Evolutionary conservation across 2,329 filamentous ascomycete genomes (phyloP), one percentile per base, ranked within the genome.

Genomic region (Epichloe aotearoae): DNA sequence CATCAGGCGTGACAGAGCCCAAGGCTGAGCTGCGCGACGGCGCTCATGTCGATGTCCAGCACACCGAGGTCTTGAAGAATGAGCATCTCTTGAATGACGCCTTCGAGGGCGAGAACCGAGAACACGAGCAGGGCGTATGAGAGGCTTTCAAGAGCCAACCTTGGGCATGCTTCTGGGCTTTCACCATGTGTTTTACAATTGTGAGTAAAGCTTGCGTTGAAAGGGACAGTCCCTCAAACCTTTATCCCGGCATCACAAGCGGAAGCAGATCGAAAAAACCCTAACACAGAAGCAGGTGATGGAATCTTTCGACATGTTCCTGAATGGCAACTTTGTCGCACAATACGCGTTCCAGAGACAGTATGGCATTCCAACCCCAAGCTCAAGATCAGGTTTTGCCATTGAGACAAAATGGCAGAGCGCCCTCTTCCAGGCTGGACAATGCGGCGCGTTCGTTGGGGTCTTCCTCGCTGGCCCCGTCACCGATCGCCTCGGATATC

Each of bases 181-280:
- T 73, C 46, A 61, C 65, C 56, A 73, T 74, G 69, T 74, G 69
- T 45, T 74, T 70, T 57, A 74, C 72, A 4, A 74, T 74, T 59
- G 72, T 74, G 45, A 64, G 71, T 51, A 10, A 5, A 39, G 30
- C 30, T 10, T 30, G 3, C 10, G 30, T 10, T 30, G 30, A 10
- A 2, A 11, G 30, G 30, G 3, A 30, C 30, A 4, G 30, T 30
- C 10, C 30, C 30, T 30, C 2, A 1, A 30, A 30, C 30, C 30
- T 30, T 30, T 30, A 30, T 4, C 0, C 30, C 10, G 30, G 30
- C 10, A 30, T 30, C 0, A 30, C 30, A 30, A 30, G 30, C 30
- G 30, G 30, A 30, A 30, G 26, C 3, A 30, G 26, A 11, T 11
- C 26, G 3, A 17, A 30, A 30, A 23, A 44, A 6, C 3, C 7